A percentile compares a stretch with the other conserved stretches of the same genome.
Evolutionary conservation across 1,284 basidiomycete genomes (phyloP).

Genomic region (Schizophyllum commune): DNA sequence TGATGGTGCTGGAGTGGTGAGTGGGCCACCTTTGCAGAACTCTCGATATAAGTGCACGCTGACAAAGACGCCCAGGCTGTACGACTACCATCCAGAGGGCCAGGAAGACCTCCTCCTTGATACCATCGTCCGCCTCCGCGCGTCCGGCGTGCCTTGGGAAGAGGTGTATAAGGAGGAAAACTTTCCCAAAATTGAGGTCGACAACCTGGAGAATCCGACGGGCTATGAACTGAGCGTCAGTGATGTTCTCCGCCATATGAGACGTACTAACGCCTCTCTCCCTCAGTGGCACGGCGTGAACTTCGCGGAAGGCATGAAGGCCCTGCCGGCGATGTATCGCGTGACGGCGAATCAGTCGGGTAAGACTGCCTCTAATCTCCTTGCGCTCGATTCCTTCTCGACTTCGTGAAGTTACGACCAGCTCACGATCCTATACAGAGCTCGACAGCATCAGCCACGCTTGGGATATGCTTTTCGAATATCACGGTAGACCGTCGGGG

Average conservation of each 20-base stretch:
- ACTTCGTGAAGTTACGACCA: background rate
- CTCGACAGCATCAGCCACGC: slow-evolving; percentile 43
- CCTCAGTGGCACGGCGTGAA: slow-evolving; percentile 49
- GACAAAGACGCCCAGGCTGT: slow-evolving; percentile 39
- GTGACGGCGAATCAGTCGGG: slow-evolving; percentile 52
- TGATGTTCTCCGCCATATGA: background rate
- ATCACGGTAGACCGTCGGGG: slow-evolving; percentile 52
- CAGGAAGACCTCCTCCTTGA: slow-evolving; percentile 43
- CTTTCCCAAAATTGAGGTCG: slow-evolving; percentile 6
- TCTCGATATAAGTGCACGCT: too few relatives aligned
- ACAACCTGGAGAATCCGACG: background rate
- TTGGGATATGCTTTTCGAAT: slow-evolving; percentile 53
- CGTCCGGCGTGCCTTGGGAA: slow-evolving; percentile 19
- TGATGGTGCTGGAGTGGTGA: background rate
- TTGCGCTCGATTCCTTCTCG: background rate
- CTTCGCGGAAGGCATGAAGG: slow-evolving; percentile 52
- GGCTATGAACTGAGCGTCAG: slow-evolving; percentile 19
- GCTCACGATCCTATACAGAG: slow-evolving; percentile 24
- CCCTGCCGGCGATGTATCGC: slow-evolving; percentile 46
- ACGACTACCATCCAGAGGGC: slow-evolving; percentile 44
- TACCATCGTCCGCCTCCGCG: slow-evolving; percentile 47
- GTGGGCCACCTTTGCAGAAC: background rate
- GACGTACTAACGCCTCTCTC: too few relatives aligned
- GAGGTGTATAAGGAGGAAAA: background rate
- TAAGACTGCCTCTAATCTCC: slow-evolving; percentile 12